A percentile compares a stretch with the other conserved stretches of the same genome.
phyloP scores from a whole-genome alignment of 2,329 filamentous ascomycete genomes.

The Xylariaceae sp. region DNA sequence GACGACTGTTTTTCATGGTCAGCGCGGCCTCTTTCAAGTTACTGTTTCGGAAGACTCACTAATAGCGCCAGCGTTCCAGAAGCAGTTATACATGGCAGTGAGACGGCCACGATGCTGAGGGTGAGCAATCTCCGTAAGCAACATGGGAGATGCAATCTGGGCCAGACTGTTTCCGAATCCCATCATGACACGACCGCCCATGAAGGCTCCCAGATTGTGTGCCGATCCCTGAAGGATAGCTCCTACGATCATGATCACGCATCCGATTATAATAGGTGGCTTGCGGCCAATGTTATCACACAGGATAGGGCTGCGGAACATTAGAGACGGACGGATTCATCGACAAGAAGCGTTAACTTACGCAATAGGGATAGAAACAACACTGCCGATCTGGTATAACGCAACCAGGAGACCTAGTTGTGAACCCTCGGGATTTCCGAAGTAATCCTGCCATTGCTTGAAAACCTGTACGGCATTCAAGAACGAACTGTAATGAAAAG shows the following conservation, averaged over 20 bases:
- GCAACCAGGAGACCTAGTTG: constrained; percentile 50
- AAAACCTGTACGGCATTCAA: constrained; percentile 43
- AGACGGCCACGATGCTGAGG: constrained; percentile 50
- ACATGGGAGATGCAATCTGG: constrained; percentile 47
- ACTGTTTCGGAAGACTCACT: constrained; percentile 18
- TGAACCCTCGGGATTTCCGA: constrained; percentile 41
- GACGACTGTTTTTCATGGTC: constrained; percentile 32
- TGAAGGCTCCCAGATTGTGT: constrained; percentile 41
- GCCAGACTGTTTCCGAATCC: constrained; percentile 52
- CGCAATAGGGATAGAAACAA: constrained; percentile 53
- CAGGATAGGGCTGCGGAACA: constrained; percentile 39
- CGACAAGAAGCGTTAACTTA: constrained; percentile 25
- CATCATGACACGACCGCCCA: constrained; percentile 53
- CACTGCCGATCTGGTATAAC: constrained; percentile 55
- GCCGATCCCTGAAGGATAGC: constrained; percentile 52
- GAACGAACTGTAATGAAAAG: constrained; percentile 35
- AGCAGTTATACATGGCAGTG: constrained; percentile 50
- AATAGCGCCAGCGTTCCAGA: constrained; percentile 43
- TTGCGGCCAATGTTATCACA: constrained; percentile 48
- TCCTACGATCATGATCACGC: constrained; percentile 48
- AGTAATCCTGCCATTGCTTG: constrained; percentile 42
- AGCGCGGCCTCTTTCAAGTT: constrained; percentile 6
- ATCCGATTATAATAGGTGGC: constrained; percentile 45
- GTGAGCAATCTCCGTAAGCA: constrained; percentile 49
- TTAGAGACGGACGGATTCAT: constrained; percentile 3